Percentiles rank a stretch among this genome's conserved stretches.
Conservation (phyloP, 2,329 filamentous ascomycete species). For the Sclerotinia nivalis region DNA sequence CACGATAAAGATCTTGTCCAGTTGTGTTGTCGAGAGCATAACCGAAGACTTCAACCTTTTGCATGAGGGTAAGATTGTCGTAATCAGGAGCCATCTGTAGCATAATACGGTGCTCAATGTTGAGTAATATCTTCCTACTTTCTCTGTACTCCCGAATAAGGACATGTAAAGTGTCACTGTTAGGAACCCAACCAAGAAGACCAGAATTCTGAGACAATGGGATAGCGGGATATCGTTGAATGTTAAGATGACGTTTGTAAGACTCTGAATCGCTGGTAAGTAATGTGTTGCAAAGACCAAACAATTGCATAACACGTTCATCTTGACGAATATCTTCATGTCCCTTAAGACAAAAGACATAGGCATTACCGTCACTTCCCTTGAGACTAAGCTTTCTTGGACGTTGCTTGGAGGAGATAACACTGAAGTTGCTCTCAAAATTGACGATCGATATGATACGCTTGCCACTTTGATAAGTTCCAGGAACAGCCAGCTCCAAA, state of each 20-base stretch:
- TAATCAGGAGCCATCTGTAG: conserved; percentile 99
- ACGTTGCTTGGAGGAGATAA: conserved; percentile 96
- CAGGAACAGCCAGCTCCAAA: conserved; percentile 91
- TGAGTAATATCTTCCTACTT: conserved; percentile 93
- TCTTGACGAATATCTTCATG: conserved; percentile 99
- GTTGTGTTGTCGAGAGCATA: conserved; percentile 99
- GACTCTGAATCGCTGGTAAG: conserved; percentile 92
- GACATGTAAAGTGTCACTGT: conserved; percentile 95
- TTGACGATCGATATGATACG: conserved; percentile 82
- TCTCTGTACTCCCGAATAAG: conserved; percentile 97
- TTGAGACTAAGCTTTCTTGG: conserved; percentile 85
- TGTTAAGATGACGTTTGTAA: conserved; percentile 95
- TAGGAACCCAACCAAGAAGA: conserved; percentile 92
- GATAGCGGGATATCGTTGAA: conserved; percentile 95
- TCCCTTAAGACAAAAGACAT: conserved; percentile 93
- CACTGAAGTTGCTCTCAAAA: conserved; percentile 85
- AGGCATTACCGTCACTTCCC: conserved; percentile 84
- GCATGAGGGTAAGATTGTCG: conserved; percentile 97
- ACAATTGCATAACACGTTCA: conserved; percentile 98
- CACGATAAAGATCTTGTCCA: conserved; percentile 95
- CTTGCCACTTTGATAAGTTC: conserved; percentile 79
- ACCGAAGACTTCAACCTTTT: conserved; percentile 99
- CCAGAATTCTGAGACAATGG: conserved; percentile 95
- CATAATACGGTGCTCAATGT: conserved; percentile 99
- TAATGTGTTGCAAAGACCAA: conserved; percentile 95